phyloP scores from a whole-genome alignment of 495 filamentous ascomycete species.

The Trichoderma reesei region DNA sequence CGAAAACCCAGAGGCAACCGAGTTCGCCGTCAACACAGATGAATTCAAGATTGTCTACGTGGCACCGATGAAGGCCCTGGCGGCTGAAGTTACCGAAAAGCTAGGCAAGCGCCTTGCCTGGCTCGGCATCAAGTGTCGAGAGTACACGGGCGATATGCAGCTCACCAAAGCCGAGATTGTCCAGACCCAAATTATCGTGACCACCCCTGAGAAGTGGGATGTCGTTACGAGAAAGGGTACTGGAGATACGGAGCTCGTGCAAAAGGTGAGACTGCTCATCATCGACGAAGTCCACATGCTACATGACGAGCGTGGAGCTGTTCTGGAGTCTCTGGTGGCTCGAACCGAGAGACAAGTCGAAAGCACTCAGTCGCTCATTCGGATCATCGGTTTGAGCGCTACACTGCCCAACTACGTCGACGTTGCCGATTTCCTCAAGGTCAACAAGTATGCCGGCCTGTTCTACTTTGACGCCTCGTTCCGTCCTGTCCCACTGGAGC shows the following conservation, averaged over 20 bases:
- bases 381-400: conserved; percentile 88
- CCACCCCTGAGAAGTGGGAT: conserved; percentile 99
- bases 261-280: conserved; percentile 92
- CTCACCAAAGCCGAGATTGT: conserved; percentile 93
- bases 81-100: conserved; percentile 93
- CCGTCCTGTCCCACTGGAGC: conserved; percentile 88
- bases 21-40: conserved; percentile 68
- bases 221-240: conserved; percentile 95
- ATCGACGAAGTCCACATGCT: conserved; percentile 99
- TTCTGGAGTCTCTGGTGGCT: conserved; percentile 89
- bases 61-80: conserved; percentile 95
- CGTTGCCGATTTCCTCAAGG: conserved; percentile 91
- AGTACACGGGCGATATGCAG: conserved; percentile 97
- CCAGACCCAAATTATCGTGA: conserved; percentile 95
- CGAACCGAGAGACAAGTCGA: conserved; percentile 94
- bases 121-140: conserved; percentile 80
- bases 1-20: conserved; percentile 59
- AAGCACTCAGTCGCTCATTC: conserved; percentile 93
- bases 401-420: conserved; percentile 95
- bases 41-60: conserved; percentile 99
- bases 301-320: conserved; percentile 92
- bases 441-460: conserved; percentile 84
- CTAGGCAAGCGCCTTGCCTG: conserved; percentile 87
- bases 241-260: conserved; percentile 92
- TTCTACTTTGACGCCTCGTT: conserved; percentile 98